Evolutionary conservation across 2,329 filamentous ascomycete species (phyloP), one percentile per base, ranked within the genome.

Genomic region (Colletotrichum sp.): DNA sequence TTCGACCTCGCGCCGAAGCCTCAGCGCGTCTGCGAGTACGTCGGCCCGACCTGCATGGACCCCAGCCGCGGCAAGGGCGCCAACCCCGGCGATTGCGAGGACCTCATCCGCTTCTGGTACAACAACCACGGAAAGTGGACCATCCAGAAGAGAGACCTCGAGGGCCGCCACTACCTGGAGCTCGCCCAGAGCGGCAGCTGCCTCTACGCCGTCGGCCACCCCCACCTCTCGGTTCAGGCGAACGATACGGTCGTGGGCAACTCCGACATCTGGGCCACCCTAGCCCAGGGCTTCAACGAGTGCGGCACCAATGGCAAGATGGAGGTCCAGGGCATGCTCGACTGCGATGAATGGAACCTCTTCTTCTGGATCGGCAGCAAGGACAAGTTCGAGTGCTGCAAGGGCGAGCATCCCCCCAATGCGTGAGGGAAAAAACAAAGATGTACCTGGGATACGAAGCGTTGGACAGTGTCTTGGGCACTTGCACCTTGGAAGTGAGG

Each of bases 371-470:
- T 74, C 58, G 52, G 48, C 32, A 52, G 18, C 24, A 59, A 56
- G 43, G 21, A 70, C 58, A 43, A 43, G 7, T 74, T 70, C 59
- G 16, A 64, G 58, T 74, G 71, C 52, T 74, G 71, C 71, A 38
- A 18, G 10, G 59, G 32, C 16, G 63, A 58, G 32, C n/a, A 14
- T 16, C 26, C 59, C 26, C 36, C 43, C 8, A 28, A 55, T 10
- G 16, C 18, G 7, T 16, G 30, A 12, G n/a, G 58, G 30, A 36
- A 13, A 7, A 21, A 21, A 28, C 12, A 32, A 7, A 26, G 9
- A 48, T 18, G 18, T 12, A n/a, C 18, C 12, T 13, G 43, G n/a
- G 10, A 21, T 21, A 21, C 10, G n/a, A 24, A 52, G 43, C 12
- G 43, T 52, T 52, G 43, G 8, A 36, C 13, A 59, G 28, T 14